Percentiles rank a stretch among this genome's conserved stretches.
These are phyloP conservation scores for Glycine tomentella DNA, from an alignment of 306 rosid species.

Conservation along the genomic window DNA sequence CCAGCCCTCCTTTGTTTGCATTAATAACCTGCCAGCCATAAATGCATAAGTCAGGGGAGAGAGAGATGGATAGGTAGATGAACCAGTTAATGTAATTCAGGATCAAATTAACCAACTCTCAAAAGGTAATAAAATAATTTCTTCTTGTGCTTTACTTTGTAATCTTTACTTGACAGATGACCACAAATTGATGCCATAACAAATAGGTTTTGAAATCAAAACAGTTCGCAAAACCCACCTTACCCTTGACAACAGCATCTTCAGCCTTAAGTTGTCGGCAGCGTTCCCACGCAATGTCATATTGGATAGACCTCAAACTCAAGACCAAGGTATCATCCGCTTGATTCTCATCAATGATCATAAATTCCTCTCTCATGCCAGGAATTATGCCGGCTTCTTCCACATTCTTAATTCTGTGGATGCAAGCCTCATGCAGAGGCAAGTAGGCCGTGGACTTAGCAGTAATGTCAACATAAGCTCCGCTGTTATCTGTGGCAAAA, in stretches of 20 bases:
- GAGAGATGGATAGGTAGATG: background rate
- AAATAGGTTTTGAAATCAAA: slow-evolving; percentile 8
- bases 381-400: slow-evolving; percentile 81
- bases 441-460: slow-evolving; percentile 91
- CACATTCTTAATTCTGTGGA: slow-evolving; percentile 72
- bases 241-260: slow-evolving; percentile 97
- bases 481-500: slow-evolving; percentile 66
- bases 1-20: slow-evolving; percentile 95
- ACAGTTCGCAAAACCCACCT: slow-evolving; percentile 68
- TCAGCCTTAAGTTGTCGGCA: slow-evolving; percentile 96
- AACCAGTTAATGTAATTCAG: background rate
- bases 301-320: slow-evolving; percentile 80
- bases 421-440: slow-evolving; percentile 81
- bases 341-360: slow-evolving; percentile 84
- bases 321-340: slow-evolving; percentile 76
- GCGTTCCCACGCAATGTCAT: slow-evolving; percentile 94
- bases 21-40: slow-evolving; percentile 68
- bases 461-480: slow-evolving; percentile 87
- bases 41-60: background rate
- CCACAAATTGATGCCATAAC: slow-evolving; percentile 2
- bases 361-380: slow-evolving; percentile 83
- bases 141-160: slow-evolving; percentile 18
- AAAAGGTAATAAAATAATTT: slow-evolving; percentile 3
- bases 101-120: slow-evolving; percentile 17
- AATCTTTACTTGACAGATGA: slow-evolving; percentile 14